Evolutionary conservation across 345 rosid species (phyloP).

Genomic region (Cardamine chenopodiifolia): DNA sequence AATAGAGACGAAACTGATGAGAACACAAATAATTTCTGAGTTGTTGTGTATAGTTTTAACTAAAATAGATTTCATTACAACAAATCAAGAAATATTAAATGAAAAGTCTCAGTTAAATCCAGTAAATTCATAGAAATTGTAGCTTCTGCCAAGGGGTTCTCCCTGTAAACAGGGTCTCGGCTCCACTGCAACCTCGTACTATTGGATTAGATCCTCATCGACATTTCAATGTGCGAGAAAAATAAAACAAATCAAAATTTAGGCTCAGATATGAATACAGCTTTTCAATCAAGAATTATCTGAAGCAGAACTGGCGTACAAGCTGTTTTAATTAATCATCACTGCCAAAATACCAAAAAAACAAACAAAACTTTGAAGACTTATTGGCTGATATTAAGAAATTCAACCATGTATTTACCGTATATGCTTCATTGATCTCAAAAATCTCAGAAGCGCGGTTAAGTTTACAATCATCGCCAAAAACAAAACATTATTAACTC

Average conservation of each 20-base stretch:
- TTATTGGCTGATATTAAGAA: constrained; percentile 74
- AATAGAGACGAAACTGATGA: constrained; percentile 29
- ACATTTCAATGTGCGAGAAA: too few species aligned
- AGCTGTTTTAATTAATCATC: constrained; percentile 58
- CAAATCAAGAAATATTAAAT: too few species aligned
- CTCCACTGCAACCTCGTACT: constrained; percentile 35
- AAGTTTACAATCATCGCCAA: constrained; percentile 57
- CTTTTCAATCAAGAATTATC: constrained; percentile 83
- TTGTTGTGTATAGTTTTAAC: constrained; percentile 42
- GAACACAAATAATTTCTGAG: constrained; percentile 24
- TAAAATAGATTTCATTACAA: neutral
- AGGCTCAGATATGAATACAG: constrained; percentile 63
- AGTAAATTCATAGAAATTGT: constrained; percentile 37
- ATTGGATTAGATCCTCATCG: constrained; percentile 32
- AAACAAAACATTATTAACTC: neutral
- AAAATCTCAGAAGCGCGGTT: constrained; percentile 79
- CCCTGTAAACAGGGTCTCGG: constrained; percentile 46
- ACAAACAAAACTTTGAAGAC: neutral
- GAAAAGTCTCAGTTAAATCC: constrained; percentile 55
- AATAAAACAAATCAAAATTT: neutral
- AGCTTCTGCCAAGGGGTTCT: constrained; percentile 65
- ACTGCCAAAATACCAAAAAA: constrained; percentile 38
- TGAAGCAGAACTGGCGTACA: constrained; percentile 96
- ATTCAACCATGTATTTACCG: constrained; percentile 58
- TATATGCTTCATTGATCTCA: constrained; percentile 54